Percentiles rank a stretch among this genome's conserved stretches.
These are phyloP conservation scores for Euphorbia peplus DNA, from an alignment of 345 rosid species.

Conservation along the genomic window DNA sequence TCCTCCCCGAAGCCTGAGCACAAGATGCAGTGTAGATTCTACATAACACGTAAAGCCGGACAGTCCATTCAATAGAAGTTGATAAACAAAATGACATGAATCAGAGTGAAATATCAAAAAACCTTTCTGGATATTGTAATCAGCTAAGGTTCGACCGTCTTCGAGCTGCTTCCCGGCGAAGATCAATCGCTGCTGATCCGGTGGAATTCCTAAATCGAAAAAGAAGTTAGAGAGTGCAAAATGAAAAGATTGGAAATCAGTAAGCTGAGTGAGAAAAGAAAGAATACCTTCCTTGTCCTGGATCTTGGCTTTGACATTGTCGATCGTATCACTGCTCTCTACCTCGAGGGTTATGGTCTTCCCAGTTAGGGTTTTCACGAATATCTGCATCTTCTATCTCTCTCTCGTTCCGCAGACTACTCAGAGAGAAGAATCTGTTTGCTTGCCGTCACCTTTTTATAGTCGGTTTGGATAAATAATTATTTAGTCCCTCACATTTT, in stretches of 20 bases:
- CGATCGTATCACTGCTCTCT: conserved; percentile 86
- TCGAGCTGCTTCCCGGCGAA: conserved; percentile 21
- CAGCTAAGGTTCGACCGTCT: conserved; percentile 17
- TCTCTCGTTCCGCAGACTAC: not conserved
- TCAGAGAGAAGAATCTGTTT: not conserved
- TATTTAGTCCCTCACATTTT: no score
- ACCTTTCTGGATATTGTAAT: conserved; percentile 21
- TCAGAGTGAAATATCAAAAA: not conserved
- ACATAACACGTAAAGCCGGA: not conserved
- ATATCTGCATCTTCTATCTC: conserved; percentile 63
- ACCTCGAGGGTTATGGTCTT: conserved; percentile 96
- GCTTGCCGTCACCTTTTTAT: not conserved
- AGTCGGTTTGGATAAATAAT: no score
- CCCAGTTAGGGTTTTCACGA: conserved; percentile 88
- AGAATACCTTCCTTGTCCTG: conserved; percentile 80
- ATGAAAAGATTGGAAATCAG: not conserved
- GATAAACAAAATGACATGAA: no score
- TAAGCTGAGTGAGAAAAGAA: not conserved
- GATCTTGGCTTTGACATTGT: conserved; percentile 88
- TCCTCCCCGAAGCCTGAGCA: conserved; percentile 25
- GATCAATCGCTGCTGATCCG: conserved; percentile 18
- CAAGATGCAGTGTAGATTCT: conserved; percentile 27
- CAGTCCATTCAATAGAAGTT: not conserved
- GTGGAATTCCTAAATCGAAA: conserved; percentile 7
- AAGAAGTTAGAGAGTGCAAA: not conserved